Evolutionary conservation across 352 stramenopile species (phyloP).

Genomic region (Phytophthora sp.): DNA sequence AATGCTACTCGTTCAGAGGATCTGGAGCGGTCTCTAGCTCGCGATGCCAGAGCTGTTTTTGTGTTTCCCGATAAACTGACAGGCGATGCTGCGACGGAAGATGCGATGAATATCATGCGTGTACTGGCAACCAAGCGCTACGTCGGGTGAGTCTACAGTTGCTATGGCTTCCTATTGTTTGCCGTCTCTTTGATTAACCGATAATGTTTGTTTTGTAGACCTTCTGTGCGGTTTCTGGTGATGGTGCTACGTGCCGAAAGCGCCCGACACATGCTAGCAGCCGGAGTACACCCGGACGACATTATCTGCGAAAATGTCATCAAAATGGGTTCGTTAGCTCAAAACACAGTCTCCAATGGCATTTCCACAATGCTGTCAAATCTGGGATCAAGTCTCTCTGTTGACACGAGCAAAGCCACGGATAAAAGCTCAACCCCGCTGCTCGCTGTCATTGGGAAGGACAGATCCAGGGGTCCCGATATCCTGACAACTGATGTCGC

Average conservation of each 20-base stretch:
- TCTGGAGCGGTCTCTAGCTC: slow-evolving; percentile 66
- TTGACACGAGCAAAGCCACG: slow-evolving; percentile 43
- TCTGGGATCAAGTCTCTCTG: slow-evolving; percentile 76
- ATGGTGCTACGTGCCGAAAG: slow-evolving; percentile 82
- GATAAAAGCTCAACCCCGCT: slow-evolving; percentile 14
- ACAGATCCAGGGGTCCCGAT: slow-evolving; percentile 35
- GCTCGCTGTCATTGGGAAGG: slow-evolving; percentile 34
- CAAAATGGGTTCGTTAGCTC: slow-evolving; percentile 87
- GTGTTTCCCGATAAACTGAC: slow-evolving; percentile 88
- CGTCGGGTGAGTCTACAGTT: slow-evolving; percentile 52
- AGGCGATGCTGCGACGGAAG: slow-evolving; percentile 70
- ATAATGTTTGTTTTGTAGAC: slow-evolving; percentile 38
- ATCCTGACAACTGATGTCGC: slow-evolving; percentile 26
- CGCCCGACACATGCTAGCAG: slow-evolving; percentile 78
- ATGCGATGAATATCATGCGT: slow-evolving; percentile 87
- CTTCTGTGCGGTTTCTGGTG: slow-evolving; percentile 69
- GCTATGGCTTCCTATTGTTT: not conserved
- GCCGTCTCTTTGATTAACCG: not conserved
- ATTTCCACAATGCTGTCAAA: slow-evolving; percentile 89
- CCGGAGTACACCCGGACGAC: slow-evolving; percentile 76
- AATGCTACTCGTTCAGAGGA: slow-evolving; percentile 74
- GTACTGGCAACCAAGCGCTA: slow-evolving; percentile 75
- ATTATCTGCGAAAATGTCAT: slow-evolving; percentile 90
- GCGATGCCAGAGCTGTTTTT: slow-evolving; percentile 73
- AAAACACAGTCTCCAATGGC: slow-evolving; percentile 74